Evolutionary conservation across 306 rosid species (phyloP), one percentile per base, ranked within the genome.

Genomic region (Trifolium repens): DNA sequence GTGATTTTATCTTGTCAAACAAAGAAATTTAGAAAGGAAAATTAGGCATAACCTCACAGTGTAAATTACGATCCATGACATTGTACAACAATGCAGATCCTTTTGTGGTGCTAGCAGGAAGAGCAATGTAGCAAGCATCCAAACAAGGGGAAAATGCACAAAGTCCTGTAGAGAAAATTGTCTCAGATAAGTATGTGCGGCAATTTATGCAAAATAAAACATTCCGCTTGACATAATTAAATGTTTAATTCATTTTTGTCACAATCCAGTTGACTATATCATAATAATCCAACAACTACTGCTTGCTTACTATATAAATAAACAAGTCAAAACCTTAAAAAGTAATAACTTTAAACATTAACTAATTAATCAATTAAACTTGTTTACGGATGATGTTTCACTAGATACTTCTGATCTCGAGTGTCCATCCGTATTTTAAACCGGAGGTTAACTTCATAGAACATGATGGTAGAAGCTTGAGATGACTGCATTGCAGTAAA

Each of bases 61-160:
- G 98, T 82, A 87, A 86, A 73, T 76, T 92, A 69, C 69, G 84
- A 67, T 94, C 96, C 96, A 91, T 90, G 69, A 86, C 96, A 75
- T 91, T 91, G 85, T 94, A 94, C 84, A 94, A 74, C 87, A 94
- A 82, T 35, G 87, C 85, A 64, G 96, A 90, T 78, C 98, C 98
- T 84, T 84, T 90, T 47, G 84, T 73, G 73, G 85, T 86, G 87
- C 98, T 90, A 35, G 97, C 93, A 79, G 97, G 98, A 80, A 94
- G 90, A 75, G 97, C 98, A 83, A 91, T 75, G 84, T 86, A 94
- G 87, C 97, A 94, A 74, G 89, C 87, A 73, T 90, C 96, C 84
- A 87, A 79, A 81, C 86, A 79, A 68, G 96, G 93, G 67, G 96
- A 94, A 87, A 94, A 91, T 1, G 96, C 90, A 24, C 94, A 94